Evolutionary conservation across 208 protist genomes (phyloP), one percentile per base, ranked within the genome.

Genomic region (Angomonas ambiguus): DNA sequence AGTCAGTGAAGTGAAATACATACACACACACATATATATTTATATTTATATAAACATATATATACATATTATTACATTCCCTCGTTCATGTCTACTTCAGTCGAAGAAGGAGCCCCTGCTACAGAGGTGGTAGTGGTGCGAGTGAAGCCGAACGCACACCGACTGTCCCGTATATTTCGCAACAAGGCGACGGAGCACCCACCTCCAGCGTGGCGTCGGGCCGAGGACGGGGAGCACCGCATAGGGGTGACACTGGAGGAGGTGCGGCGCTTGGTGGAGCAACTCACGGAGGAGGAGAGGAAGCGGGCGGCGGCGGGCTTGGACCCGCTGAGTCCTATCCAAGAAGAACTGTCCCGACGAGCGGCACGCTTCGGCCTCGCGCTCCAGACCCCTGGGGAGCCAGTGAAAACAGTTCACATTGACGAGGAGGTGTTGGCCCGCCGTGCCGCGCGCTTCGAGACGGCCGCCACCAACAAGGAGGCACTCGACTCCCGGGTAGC

Each of bases 151-250:
- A 95, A 92, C 75, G 79, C 79, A n/a, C 65, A 89, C 65, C 85
- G 89, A 38, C 79, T 95, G 32, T 82, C 81, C 66, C 89, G 89
- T 64, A 89, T 95, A 38, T 84, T 91, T 35, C 86, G 89, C 65
- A 92, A 95, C 76, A 79, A 78, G 35, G 88, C 88, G 69, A 53
- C 76, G 2, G 84, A 76, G 45, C 65, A 89, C 33, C 32, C 73
- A 5, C 63, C 79, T n/a, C 88, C 83, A 56, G 62, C 64, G 64
- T 94, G 88, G 85, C 74, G 74, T 42, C 49, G 56, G 3, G 63
- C 56, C 34, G 73, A 71, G 22, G 68, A 16, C 30, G 55, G 41
- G 6, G 41, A 30, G 2, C 6, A 22, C 16, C 51, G 57, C 27
- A 31, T 35, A 42, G 85, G 88, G 24, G 77, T 94, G 2, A 65